These are phyloP conservation scores for Beauveria rudraprayagi DNA, from an alignment of 2,329 filamentous ascomycete genomes.

Conservation along the genomic window DNA sequence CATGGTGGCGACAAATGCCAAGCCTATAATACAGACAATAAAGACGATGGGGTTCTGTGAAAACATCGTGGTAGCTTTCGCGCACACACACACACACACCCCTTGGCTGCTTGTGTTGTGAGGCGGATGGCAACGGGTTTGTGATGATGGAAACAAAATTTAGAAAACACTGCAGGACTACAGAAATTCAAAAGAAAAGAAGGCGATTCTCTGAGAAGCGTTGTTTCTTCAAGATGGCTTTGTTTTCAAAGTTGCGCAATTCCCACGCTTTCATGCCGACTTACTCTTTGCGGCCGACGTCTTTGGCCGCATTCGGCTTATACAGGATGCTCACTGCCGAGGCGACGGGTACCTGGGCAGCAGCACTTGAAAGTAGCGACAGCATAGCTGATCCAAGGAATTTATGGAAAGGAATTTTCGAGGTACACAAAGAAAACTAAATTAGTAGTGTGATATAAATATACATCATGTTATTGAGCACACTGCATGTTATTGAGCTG, in stretches of 20 bases:
- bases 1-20: not conserved
- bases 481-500: no score
- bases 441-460: no score
- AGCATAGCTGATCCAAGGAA: no score
- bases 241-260: not conserved
- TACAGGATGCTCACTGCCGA: not conserved
- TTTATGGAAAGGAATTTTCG: no score
- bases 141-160: not conserved
- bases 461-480: no score
- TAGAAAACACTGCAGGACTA: no score
- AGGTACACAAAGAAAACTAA: no score
- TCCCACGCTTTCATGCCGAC: not conserved
- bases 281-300: not conserved
- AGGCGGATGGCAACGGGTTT: not conserved
- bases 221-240: no score
- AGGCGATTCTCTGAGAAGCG: no score
- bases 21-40: not conserved
- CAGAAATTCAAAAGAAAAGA: no score
- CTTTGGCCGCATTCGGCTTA: not conserved
- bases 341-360: not conserved
- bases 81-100: not conserved
- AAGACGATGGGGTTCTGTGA: not conserved
- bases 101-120: not conserved
- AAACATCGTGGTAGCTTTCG: not conserved
- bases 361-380: not conserved